Evolutionary conservation across 805 yeast genomes (phyloP).

Genomic region (Spathaspora girioi): DNA sequence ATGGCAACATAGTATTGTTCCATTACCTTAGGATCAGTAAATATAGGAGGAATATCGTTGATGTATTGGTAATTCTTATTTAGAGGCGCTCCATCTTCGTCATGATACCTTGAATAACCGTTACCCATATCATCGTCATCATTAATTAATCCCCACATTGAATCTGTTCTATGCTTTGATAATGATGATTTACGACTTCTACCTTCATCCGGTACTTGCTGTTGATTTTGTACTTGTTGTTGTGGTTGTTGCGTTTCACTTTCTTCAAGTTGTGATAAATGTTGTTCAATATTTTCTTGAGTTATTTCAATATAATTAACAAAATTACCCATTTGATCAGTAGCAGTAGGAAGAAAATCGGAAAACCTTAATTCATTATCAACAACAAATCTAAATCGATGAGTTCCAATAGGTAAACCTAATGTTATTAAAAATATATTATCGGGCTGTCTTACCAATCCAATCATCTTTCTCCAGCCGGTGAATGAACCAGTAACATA

Average conservation of each 20-base stretch:
- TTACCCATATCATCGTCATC: constrained; percentile 82
- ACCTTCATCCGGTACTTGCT: constrained; percentile 4
- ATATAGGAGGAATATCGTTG: constrained; percentile 74
- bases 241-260: constrained; percentile 9
- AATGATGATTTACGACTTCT: constrained; percentile 27
- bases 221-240: constrained; percentile 6
- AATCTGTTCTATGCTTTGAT: constrained; percentile 44
- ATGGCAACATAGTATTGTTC: constrained; percentile 77
- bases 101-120: constrained; percentile 75
- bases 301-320: constrained; percentile 84
- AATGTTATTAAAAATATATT: constrained; percentile 63
- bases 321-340: constrained; percentile 94
- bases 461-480: constrained; percentile 98
- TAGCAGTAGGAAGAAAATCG: constrained; percentile 90
- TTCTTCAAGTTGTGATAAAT: constrained; percentile 25
- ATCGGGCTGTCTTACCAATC: constrained; percentile 56
- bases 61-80: constrained; percentile 42
- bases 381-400: constrained; percentile 87
- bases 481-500: constrained; percentile 97
- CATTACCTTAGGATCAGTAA: constrained; percentile 83
- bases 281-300: constrained; percentile 33
- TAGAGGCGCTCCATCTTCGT: constrained; percentile 37
- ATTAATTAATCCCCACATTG: constrained; percentile 58
- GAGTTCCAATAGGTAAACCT: constrained; percentile 86
- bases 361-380: constrained; percentile 90